Base-by-base conservation (phyloP, 176 grass and related monocot species). In the Musa beccarii region DNA sequence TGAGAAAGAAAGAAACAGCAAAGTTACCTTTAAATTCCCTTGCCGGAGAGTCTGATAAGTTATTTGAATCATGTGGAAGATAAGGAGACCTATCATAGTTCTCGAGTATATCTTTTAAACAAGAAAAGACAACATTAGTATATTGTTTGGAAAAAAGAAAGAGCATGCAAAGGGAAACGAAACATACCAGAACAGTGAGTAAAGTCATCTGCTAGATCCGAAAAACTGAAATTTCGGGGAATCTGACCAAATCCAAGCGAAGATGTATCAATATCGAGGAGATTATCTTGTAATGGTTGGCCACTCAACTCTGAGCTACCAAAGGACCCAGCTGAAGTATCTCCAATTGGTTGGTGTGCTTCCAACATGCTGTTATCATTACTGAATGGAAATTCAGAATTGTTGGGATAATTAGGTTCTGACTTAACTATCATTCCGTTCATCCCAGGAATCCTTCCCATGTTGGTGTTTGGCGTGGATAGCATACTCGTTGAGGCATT, bases 11-110 rank as follows among this genome's bases (percentile, higher is more conserved):
- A 43, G 34, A 21, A 43, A 22, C n/a, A 63, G 61, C 10, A 20
- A n/a, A 11, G 34, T 70, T 79, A 91, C 85, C 88, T 87, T 81
- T 62, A 74, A 88, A 79, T 77, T 94, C 88, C 79, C 91, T 88
- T 80, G 59, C 77, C 75, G 82, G 80, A 70, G 88, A 86, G 63
- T 86, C 86, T 61, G 62, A 65, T 3, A 93, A 93, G 75, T 91
- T 98, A 81, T 91, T 93, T 78, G 80, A 20, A 12, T 98, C 90
- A 12, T 84, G 67, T 51, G 81, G 84, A 75, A 98, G 89, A 73
- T 93, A 98, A 85, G 94, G 94, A 75, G 94, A 98, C 77, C 88
- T 86, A 16, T 84, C 88, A 87, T 98, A 98, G 80, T 93, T 93
- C 81, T 98, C 88, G 34, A 98, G 79, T 87, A 98, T 98, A 76